Conservation (phyloP, 257 asterid genomes). For the Solanum etuberosum region DNA sequence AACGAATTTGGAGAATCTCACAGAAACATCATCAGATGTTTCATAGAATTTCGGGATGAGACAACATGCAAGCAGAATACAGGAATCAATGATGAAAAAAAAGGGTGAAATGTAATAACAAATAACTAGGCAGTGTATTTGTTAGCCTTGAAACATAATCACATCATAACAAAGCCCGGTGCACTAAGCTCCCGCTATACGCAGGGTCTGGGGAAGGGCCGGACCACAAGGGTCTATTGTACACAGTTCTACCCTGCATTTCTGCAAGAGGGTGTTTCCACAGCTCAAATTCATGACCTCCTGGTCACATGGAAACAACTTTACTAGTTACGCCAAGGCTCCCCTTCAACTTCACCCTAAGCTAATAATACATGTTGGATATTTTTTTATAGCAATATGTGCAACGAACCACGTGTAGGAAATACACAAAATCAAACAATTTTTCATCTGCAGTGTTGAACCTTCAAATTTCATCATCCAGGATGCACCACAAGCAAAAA, state of each 20-base stretch:
- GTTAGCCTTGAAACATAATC: background rate
- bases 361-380: background rate
- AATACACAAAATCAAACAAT: background rate
- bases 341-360: background rate
- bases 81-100: background rate
- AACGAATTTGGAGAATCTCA: background rate
- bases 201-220: background rate
- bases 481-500: background rate
- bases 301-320: too few relatives aligned
- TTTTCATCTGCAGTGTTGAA: background rate
- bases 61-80: background rate
- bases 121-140: background rate
- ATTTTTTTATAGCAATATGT: background rate
- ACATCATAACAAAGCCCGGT: background rate
- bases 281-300: too few relatives aligned
- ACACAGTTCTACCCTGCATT: background rate
- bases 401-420: background rate
- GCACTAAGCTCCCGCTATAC: background rate
- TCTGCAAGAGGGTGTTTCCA: background rate
- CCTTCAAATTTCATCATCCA: background rate
- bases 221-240: background rate
- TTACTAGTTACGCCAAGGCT: background rate
- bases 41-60: background rate
- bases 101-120: background rate
- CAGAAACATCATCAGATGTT: background rate